Conservation (phyloP, 805 yeast genomes). For the Yarrowia sp. region DNA sequence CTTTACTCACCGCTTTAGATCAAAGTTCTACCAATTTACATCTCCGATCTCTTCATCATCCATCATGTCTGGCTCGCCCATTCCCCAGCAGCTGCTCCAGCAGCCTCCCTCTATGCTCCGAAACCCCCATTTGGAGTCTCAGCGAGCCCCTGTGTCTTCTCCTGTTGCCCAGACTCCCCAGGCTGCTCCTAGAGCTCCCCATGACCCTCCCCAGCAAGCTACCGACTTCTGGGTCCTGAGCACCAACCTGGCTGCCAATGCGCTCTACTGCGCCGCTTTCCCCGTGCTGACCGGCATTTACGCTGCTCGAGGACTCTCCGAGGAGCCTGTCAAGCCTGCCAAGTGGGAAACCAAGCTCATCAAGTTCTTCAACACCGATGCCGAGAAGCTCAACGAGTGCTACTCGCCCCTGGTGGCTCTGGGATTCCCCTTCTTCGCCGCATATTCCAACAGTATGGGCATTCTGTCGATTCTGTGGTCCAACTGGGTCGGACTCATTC, state of each 20-base stretch:
- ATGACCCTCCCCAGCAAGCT: conserved; percentile 16
- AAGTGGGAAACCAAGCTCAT: conserved; percentile 15
- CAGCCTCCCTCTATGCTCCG: conserved; percentile 22
- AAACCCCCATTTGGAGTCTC: conserved; percentile 23
- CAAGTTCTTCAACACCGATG: conserved; percentile 16
- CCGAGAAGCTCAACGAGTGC: conserved; percentile 29
- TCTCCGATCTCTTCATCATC: not conserved
- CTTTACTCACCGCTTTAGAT: not conserved
- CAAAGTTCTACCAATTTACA: not conserved
- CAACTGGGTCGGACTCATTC: conserved; percentile 23
- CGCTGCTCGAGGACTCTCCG: conserved; percentile 9
- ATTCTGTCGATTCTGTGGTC: conserved; percentile 31
- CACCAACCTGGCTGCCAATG: conserved; percentile 25
- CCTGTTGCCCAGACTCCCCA: not conserved
- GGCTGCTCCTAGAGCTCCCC: not conserved
- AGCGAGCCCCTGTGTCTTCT: not conserved
- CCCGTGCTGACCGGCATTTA: conserved; percentile 17
- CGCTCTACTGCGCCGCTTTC: conserved; percentile 14
- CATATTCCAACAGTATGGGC: conserved; percentile 19
- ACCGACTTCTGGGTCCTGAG: conserved; percentile 14
- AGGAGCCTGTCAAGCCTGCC: conserved; percentile 18
- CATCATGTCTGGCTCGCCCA: conserved; percentile 6
- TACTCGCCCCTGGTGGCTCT: conserved; percentile 27
- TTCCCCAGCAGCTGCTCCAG: conserved; percentile 26
- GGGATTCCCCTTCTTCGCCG: conserved; percentile 33